These are phyloP conservation scores for Fomes fomentarius DNA, from an alignment of 1,284 basidiomycete species.

Conservation along the genomic window DNA sequence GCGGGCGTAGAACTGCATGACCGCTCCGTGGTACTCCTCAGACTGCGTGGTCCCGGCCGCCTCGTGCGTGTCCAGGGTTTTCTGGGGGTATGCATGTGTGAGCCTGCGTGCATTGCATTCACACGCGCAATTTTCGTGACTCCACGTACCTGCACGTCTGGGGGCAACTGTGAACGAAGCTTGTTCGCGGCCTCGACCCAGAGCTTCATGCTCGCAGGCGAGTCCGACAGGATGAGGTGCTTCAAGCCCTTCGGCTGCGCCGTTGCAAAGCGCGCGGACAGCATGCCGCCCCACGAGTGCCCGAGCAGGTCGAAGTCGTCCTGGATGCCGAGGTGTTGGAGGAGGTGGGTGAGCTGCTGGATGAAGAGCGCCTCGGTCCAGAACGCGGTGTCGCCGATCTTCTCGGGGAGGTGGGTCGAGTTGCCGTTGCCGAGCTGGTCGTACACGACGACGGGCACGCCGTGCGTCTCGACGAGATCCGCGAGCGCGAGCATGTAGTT, in stretches of 20 bases:
- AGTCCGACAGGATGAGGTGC: conserved; percentile 40
- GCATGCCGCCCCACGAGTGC: conserved; percentile 55
- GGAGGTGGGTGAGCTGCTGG: conserved; percentile 50
- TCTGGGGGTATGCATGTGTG: conserved; percentile 25
- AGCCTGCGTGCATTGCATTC: conserved; percentile 31
- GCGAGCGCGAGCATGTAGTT: conserved; percentile 29
- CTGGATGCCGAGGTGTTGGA: conserved; percentile 40
- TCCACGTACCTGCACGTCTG: conserved; percentile 40
- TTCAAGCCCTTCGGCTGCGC: conserved; percentile 40
- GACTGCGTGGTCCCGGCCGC: conserved; percentile 44
- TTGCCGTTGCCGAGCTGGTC: conserved; percentile 50
- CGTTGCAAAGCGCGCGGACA: conserved; percentile 38
- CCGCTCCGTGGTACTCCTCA: conserved; percentile 47
- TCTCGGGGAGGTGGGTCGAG: conserved; percentile 45
- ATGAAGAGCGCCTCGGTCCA: conserved; percentile 54
- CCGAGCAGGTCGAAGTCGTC: conserved; percentile 46
- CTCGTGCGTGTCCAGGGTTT: conserved; percentile 49
- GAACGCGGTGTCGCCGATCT: conserved; percentile 37
- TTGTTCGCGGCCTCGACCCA: conserved; percentile 37
- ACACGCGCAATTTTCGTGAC: conserved; percentile 6
- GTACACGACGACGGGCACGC: conserved; percentile 47
- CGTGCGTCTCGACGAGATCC: conserved; percentile 7
- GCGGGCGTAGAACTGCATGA: conserved; percentile 42
- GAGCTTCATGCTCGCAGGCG: conserved; percentile 33
- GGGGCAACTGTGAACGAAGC: conserved; percentile 38